Percentiles rank a stretch among this genome's conserved stretches.
These are phyloP conservation scores for Tolypocladium ophioglossoides DNA, from an alignment of 2,329 filamentous ascomycete species.

Conservation along the genomic window DNA sequence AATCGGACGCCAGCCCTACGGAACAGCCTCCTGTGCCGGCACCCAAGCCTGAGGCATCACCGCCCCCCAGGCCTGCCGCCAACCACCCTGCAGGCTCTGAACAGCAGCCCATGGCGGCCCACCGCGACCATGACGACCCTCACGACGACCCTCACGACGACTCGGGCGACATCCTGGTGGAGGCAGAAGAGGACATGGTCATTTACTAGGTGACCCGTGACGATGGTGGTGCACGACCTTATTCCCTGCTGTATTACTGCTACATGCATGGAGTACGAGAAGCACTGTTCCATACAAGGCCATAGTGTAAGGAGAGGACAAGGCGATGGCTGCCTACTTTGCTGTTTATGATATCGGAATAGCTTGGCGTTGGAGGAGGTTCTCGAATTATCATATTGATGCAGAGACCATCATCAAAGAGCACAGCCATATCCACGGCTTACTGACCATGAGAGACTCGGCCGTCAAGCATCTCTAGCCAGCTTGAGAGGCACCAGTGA, in stretches of 20 bases:
- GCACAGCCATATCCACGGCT: not conserved
- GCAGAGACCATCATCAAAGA: not conserved
- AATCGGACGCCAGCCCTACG: constrained; percentile 17
- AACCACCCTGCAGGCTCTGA: not conserved
- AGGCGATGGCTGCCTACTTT: not conserved
- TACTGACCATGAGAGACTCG: not conserved
- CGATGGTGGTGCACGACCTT: not conserved
- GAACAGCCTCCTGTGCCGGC: constrained; percentile 13
- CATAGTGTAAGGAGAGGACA: not conserved
- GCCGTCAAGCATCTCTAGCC: not conserved
- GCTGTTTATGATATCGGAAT: not conserved
- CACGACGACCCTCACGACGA: constrained; percentile 53
- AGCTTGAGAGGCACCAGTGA: not conserved
- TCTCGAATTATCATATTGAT: not conserved
- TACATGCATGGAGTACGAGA: not conserved
- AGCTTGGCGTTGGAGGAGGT: not conserved
- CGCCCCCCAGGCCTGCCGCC: not conserved
- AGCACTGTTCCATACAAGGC: not conserved
- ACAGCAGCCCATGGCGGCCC: not conserved
- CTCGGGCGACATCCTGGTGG: constrained; percentile 66
- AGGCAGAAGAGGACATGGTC: constrained; percentile 81
- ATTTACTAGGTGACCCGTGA: constrained; percentile 54
- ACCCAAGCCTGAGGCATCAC: constrained; percentile 4
- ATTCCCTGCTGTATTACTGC: not conserved
- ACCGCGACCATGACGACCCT: constrained; percentile 7